phyloP scores from a whole-genome alignment of 2,329 filamentous ascomycete genomes.

The Sclerotinia glacialis region DNA sequence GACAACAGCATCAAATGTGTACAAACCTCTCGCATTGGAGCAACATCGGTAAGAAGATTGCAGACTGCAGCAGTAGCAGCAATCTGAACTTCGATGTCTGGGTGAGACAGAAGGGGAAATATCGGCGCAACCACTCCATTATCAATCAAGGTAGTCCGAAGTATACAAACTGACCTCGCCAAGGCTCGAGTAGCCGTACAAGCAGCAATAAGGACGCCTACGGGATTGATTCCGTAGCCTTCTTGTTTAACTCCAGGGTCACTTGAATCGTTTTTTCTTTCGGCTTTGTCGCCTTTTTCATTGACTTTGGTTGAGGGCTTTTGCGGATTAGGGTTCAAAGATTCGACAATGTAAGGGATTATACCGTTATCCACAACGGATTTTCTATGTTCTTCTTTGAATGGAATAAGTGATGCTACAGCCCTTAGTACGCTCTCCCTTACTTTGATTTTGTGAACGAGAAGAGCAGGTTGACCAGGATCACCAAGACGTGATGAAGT shows the following conservation, averaged over 20 bases:
- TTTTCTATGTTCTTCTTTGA: slow-evolving; percentile 82
- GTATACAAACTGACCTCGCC: slow-evolving; percentile 77
- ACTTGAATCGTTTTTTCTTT: slow-evolving; percentile 22
- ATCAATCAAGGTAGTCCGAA: slow-evolving; percentile 85
- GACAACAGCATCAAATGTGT: not conserved
- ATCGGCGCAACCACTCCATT: slow-evolving; percentile 76
- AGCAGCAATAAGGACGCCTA: slow-evolving; percentile 76
- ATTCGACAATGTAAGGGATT: slow-evolving; percentile 78
- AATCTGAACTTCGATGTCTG: slow-evolving; percentile 75
- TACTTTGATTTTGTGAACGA: slow-evolving; percentile 69
- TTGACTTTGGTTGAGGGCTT: slow-evolving; percentile 45
- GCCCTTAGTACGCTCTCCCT: slow-evolving; percentile 75
- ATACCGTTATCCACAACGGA: slow-evolving; percentile 78
- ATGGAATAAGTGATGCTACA: slow-evolving; percentile 75
- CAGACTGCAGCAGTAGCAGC: slow-evolving; percentile 81
- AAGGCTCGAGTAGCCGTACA: slow-evolving; percentile 79
- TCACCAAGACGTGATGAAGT: slow-evolving; percentile 54
- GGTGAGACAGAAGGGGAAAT: slow-evolving; percentile 70
- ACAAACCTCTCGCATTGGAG: slow-evolving; percentile 83
- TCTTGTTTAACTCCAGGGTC: slow-evolving; percentile 27
- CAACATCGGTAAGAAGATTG: slow-evolving; percentile 85
- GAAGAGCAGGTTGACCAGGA: slow-evolving; percentile 57
- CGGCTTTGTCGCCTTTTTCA: slow-evolving; percentile 40
- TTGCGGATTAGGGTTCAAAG: slow-evolving; percentile 62
- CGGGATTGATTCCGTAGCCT: slow-evolving; percentile 70